A percentile compares a stretch with the other conserved stretches of the same genome.
Conservation (phyloP, 352 stramenopile species). For the Plasmopara viticola region DNA sequence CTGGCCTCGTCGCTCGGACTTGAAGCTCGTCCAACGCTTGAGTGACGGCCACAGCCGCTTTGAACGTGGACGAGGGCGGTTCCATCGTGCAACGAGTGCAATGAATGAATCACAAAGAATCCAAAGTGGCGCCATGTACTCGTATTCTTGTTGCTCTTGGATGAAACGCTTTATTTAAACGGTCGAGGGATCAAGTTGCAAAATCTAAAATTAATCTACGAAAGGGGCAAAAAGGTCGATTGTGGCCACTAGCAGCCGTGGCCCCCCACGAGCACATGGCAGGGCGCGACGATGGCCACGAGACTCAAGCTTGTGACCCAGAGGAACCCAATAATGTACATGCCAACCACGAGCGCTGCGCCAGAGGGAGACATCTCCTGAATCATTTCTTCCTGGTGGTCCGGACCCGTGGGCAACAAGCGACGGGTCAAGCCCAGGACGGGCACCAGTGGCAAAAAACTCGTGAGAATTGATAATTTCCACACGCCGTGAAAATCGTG, state of each 20-base stretch:
- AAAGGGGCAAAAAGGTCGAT: too few relatives aligned
- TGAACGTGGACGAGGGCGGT: too few relatives aligned
- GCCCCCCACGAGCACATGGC: slow-evolving; percentile 57
- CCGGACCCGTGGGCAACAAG: slow-evolving; percentile 44
- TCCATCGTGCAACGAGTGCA: too few relatives aligned
- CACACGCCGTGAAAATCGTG: slow-evolving; percentile 62
- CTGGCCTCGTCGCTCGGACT: too few relatives aligned
- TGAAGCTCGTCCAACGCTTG: too few relatives aligned
- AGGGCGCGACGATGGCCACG: slow-evolving; percentile 57
- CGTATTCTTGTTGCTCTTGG: too few relatives aligned
- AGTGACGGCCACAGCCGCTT: too few relatives aligned
- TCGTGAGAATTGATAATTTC: slow-evolving; percentile 72
- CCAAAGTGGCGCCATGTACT: too few relatives aligned
- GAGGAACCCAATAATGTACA: slow-evolving; percentile 55
- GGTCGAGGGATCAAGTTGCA: too few relatives aligned
- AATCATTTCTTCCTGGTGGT: slow-evolving; percentile 45
- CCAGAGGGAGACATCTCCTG: slow-evolving; percentile 38
- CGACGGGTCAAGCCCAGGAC: slow-evolving; percentile 44
- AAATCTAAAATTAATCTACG: too few relatives aligned
- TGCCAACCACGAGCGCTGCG: slow-evolving; percentile 24
- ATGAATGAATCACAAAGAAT: too few relatives aligned
- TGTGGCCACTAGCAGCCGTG: slow-evolving; percentile 29
- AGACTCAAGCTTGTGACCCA: slow-evolving; percentile 63
- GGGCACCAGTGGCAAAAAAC: slow-evolving; percentile 34
- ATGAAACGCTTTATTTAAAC: too few relatives aligned